Conservation (phyloP, 257 asterid species). For the Vinca minor region DNA sequence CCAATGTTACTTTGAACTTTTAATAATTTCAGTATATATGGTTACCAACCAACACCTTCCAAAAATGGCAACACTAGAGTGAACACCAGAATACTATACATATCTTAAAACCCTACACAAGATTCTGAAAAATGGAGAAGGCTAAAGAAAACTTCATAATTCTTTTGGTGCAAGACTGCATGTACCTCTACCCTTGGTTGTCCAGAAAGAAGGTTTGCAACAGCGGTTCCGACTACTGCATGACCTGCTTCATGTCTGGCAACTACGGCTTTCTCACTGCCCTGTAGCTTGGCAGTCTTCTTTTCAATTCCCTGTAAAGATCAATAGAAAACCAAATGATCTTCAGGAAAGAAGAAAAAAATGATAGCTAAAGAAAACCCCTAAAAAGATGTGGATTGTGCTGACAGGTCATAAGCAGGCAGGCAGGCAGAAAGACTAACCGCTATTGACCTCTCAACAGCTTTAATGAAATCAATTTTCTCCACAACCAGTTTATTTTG, state of each 20-base stretch:
- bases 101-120: neutral
- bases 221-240: constrained; percentile 98
- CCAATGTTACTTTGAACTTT: neutral
- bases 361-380: neutral
- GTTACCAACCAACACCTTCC: neutral
- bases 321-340: constrained; percentile 10
- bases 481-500: constrained; percentile 63
- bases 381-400: neutral
- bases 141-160: neutral
- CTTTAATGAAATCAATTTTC: constrained; percentile 78
- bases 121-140: neutral
- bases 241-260: constrained; percentile 99
- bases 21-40: neutral
- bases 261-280: constrained; percentile 94
- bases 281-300: constrained; percentile 88
- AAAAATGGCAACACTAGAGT: neutral
- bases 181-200: constrained; percentile 98
- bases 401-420: neutral
- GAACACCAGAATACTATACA: neutral
- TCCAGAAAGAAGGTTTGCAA: constrained; percentile 89
- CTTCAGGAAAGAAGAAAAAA: neutral
- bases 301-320: constrained; percentile 84
- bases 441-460: constrained; percentile 98
- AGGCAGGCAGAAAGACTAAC: constrained; percentile 28
- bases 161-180: neutral